Evolutionary conservation across 2,329 filamentous ascomycete genomes (phyloP).

Genomic region (Monilinia fructigena): DNA sequence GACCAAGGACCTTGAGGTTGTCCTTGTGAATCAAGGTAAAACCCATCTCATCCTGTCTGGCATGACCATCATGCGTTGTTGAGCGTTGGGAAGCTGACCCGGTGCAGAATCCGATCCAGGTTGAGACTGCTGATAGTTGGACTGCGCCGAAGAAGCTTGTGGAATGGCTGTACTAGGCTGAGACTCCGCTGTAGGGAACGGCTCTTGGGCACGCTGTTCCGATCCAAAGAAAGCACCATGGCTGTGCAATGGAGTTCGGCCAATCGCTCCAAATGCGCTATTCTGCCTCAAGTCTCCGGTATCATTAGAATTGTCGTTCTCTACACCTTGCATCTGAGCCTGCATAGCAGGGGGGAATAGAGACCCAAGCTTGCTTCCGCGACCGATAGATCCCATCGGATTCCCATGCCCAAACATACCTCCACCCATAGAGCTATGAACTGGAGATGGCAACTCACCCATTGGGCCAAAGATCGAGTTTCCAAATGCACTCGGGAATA

Average conservation of each 20-base stretch:
- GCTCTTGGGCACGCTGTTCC: constrained; percentile 30
- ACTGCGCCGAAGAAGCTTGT: constrained; percentile 34
- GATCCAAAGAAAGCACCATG: constrained; percentile 55
- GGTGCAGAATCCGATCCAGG: constrained; percentile 52
- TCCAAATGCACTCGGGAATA: constrained; percentile 63
- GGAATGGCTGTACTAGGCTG: constrained; percentile 33
- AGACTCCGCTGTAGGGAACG: constrained; percentile 35
- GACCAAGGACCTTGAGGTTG: constrained; percentile 93
- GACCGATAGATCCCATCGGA: constrained; percentile 57
- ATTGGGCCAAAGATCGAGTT: constrained; percentile 77
- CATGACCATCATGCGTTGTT: constrained; percentile 94
- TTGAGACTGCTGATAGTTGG: constrained; percentile 39
- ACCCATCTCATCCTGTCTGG: constrained; percentile 98
- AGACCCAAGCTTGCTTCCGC: constrained; percentile 79
- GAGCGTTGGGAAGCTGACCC: constrained; percentile 64
- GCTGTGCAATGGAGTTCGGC: constrained; percentile 57
- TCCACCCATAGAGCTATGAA: constrained; percentile 58
- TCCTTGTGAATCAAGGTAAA: constrained; percentile 87
- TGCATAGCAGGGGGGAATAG: constrained; percentile 89
- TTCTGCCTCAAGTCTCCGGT: constrained; percentile 59
- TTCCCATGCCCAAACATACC: constrained; percentile 67
- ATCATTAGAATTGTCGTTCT: constrained; percentile 61
- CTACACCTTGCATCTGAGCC: constrained; percentile 77
- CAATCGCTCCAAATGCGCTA: constrained; percentile 66
- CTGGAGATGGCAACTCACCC: constrained; percentile 73